phyloP scores from a whole-genome alignment of 768 basidiomycete genomes.

The Trametes coccinea region DNA sequence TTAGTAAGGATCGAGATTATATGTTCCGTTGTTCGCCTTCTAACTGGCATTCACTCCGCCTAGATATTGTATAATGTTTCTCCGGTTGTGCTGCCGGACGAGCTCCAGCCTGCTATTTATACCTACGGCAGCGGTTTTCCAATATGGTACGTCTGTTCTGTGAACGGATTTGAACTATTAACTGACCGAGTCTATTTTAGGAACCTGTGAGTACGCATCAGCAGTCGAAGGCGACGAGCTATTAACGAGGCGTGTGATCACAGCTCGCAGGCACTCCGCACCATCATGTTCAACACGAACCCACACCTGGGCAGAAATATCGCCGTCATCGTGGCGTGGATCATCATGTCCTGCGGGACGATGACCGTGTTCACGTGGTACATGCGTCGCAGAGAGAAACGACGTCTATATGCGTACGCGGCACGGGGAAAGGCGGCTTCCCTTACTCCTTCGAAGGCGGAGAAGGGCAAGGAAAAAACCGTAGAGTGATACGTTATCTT shows the following conservation, averaged over 20 bases:
- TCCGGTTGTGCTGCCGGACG: slow-evolving; percentile 32
- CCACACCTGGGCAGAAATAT: slow-evolving; percentile 34
- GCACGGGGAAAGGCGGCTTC: slow-evolving; percentile 1
- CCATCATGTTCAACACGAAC: slow-evolving; percentile 39
- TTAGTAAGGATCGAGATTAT: slow-evolving; percentile 26
- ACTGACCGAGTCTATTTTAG: slow-evolving; percentile 12
- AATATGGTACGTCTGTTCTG: slow-evolving; percentile 28
- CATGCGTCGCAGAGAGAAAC: slow-evolving; percentile 16
- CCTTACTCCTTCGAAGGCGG: neutral
- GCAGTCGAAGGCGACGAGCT: no score
- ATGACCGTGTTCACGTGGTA: slow-evolving; percentile 28
- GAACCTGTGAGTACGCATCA: slow-evolving; percentile 20
- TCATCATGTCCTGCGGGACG: slow-evolving; percentile 28
- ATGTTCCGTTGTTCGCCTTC: neutral
- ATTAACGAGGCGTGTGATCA: no score
- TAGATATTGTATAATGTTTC: slow-evolving; percentile 37
- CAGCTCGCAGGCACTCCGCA: slow-evolving; percentile 34
- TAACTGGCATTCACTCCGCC: neutral
- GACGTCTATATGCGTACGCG: slow-evolving; percentile 4
- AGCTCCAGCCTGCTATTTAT: slow-evolving; percentile 33
- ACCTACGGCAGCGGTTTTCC: slow-evolving; percentile 37
- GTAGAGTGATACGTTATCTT: slow-evolving; percentile 4
- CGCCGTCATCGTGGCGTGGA: slow-evolving; percentile 38
- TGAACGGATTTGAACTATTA: neutral
- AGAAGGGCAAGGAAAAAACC: slow-evolving; percentile 17